Evolutionary conservation across 768 basidiomycete genomes (phyloP), one percentile per base, ranked within the genome.

Genomic region (Boletus pseudopeckii): DNA sequence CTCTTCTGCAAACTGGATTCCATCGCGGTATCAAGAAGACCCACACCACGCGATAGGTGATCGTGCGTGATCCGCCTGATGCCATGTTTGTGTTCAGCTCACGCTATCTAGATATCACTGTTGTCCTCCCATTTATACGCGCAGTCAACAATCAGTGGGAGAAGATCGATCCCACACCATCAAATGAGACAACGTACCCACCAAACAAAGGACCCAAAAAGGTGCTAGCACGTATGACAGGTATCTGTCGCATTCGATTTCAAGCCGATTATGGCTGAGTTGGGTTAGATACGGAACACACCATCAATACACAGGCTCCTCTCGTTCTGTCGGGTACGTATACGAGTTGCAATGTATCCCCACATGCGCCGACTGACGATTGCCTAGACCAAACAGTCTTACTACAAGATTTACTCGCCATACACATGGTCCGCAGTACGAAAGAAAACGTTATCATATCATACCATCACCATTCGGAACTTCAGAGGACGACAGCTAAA

Each of bases 41-140:
- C 55, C 63, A 11, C 53, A 53, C 1, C 43, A 40, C 4, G 61
- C 48, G 3, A 13, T 58, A 39, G 73, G 70, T 43, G 76, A 77
- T 50, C 77, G 76, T 77, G 48, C 52, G 76, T 65, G 33, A 42
- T 50, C 36, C 32, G 18, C 53, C 45, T 56, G 57, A 45, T 33
- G 52, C 41, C 10, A 4, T 28, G 15, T 32, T 8, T 39, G 10
- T 44, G 9, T 32, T 13, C 11, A 2, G 14, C 56, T 62, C 28
- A 57, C 39, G 20, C 28, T 7, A 3, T 48, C 7, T 48, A 78
- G 77, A 78, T 50, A 73, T 78, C 42, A 77, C 77, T 3, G 71
- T 78, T 33, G 73, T 74, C 7, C 64, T 78, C 7, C 71, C 70
- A 1, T 78, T 76, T 47, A 62, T 73, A 53, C 75, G 80, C 9